Conservation (phyloP, 306 rosid genomes). For the Dalbergia cultrata region DNA sequence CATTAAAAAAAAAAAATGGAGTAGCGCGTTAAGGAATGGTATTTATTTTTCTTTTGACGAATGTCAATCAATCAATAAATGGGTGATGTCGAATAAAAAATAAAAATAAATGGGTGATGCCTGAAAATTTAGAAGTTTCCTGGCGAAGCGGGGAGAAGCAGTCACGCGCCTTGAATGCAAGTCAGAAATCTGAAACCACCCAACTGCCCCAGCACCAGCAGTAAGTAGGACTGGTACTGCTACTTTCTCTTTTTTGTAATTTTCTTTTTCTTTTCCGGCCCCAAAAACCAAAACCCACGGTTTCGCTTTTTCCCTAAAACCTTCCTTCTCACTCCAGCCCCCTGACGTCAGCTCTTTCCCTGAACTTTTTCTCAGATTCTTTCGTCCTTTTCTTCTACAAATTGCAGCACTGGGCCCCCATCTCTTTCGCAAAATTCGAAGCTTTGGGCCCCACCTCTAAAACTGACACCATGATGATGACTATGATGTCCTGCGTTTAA, state of each 20-base stretch:
- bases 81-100: too few relatives aligned
- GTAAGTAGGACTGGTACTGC: conserved; percentile 16
- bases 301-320: conserved; percentile 62
- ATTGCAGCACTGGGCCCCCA: conserved; percentile 31
- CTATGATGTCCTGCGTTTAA: conserved; percentile 34
- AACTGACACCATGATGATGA: conserved; percentile 48
- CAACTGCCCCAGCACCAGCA: neutral
- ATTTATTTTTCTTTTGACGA: too few relatives aligned
- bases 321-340: conserved; percentile 56
- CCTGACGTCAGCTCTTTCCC: conserved; percentile 50
- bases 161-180: conserved; percentile 54
- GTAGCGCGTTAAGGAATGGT: too few relatives aligned
- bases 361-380: conserved; percentile 52
- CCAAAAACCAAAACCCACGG: conserved; percentile 64
- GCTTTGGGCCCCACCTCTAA: conserved; percentile 28
- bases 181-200: conserved; percentile 13
- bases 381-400: conserved; percentile 62
- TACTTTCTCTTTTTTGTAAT: neutral
- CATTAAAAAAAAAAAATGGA: too few relatives aligned
- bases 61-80: too few relatives aligned
- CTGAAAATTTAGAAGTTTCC: too few relatives aligned
- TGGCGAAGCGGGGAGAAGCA: too few relatives aligned
- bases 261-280: conserved; percentile 12
- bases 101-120: too few relatives aligned
- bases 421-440: conserved; percentile 18